Conservation (phyloP, 2,329 filamentous ascomycete species). For the Colletotrichum sp. region DNA sequence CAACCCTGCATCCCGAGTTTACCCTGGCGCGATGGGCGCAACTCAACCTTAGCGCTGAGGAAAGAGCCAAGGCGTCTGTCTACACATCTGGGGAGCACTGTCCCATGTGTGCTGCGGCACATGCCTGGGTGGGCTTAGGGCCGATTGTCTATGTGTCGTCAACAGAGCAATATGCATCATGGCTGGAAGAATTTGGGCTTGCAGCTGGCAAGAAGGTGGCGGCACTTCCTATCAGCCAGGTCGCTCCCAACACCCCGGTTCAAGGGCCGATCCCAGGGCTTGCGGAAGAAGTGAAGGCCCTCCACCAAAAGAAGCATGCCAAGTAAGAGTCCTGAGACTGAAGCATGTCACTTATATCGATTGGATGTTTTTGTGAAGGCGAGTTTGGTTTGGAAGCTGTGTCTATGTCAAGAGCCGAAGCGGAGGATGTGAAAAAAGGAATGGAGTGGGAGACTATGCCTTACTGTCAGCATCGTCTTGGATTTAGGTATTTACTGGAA, state of each 20-base stretch:
- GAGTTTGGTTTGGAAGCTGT: neutral
- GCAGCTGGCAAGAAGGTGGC: constrained; percentile 20
- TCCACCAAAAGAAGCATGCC: constrained; percentile 25
- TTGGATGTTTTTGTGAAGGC: neutral
- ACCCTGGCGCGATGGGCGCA: constrained; percentile 42
- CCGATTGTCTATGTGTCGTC: constrained; percentile 38
- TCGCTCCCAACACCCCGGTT: constrained; percentile 31
- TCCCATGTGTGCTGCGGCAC: constrained; percentile 40
- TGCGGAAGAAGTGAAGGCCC: constrained; percentile 31
- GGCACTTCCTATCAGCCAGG: constrained; percentile 31
- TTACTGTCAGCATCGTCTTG: neutral
- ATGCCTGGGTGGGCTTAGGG: constrained; percentile 38
- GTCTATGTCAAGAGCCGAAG: neutral
- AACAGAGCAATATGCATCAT: constrained; percentile 30
- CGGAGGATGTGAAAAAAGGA: neutral
- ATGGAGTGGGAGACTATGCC: neutral
- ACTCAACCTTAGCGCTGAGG: constrained; percentile 34
- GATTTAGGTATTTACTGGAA: neutral
- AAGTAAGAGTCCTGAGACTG: neutral
- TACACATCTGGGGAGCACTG: constrained; percentile 44
- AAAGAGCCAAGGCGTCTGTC: constrained; percentile 42
- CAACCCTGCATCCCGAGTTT: constrained; percentile 40
- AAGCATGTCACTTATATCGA: neutral
- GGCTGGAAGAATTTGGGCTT: constrained; percentile 32
- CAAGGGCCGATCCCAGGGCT: constrained; percentile 34